Evolutionary conservation across 805 yeast genomes (phyloP).

Genomic region (Candida dendrica): DNA sequence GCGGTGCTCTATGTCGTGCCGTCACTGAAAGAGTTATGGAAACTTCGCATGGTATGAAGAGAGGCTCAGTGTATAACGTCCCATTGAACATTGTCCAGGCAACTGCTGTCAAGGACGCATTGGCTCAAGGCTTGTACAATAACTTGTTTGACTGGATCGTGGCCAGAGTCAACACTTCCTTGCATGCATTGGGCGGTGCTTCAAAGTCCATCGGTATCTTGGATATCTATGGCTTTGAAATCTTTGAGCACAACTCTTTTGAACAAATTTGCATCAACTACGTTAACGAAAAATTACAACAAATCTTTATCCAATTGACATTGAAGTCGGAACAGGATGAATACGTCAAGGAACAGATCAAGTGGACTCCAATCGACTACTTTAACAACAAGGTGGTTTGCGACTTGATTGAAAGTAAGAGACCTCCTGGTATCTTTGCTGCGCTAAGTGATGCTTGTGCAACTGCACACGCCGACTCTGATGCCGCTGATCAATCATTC

Average conservation of each 20-base stretch:
- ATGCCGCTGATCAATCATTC: slow-evolving; percentile 94
- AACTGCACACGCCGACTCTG: slow-evolving; percentile 96
- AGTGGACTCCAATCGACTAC: slow-evolving; percentile 96
- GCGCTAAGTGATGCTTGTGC: slow-evolving; percentile 96
- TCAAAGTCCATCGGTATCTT: slow-evolving; percentile 81
- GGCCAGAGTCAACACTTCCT: slow-evolving; percentile 75
- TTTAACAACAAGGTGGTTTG: slow-evolving; percentile 95
- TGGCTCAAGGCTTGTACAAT: slow-evolving; percentile 90
- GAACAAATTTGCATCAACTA: slow-evolving; percentile 95
- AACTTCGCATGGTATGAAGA: slow-evolving; percentile 79
- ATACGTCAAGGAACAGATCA: slow-evolving; percentile 87
- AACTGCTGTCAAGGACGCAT: slow-evolving; percentile 87
- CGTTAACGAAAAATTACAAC: slow-evolving; percentile 93
- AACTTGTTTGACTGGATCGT: slow-evolving; percentile 97
- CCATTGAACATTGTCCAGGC: slow-evolving; percentile 92
- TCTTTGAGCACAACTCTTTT: slow-evolving; percentile 89
- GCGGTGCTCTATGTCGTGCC: slow-evolving; percentile 56
- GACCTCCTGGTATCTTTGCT: slow-evolving; percentile 96
- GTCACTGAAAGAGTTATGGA: slow-evolving; percentile 79
- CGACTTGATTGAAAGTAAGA: slow-evolving; percentile 85
- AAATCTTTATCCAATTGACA: slow-evolving; percentile 91
- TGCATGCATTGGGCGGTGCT: slow-evolving; percentile 45
- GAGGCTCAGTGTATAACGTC: slow-evolving; percentile 92
- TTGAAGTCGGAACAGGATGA: slow-evolving; percentile 97
- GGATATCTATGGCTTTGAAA: slow-evolving; percentile 95